Evolutionary conservation across 805 yeast genomes (phyloP).

Genomic region (Starmerella cellae): DNA sequence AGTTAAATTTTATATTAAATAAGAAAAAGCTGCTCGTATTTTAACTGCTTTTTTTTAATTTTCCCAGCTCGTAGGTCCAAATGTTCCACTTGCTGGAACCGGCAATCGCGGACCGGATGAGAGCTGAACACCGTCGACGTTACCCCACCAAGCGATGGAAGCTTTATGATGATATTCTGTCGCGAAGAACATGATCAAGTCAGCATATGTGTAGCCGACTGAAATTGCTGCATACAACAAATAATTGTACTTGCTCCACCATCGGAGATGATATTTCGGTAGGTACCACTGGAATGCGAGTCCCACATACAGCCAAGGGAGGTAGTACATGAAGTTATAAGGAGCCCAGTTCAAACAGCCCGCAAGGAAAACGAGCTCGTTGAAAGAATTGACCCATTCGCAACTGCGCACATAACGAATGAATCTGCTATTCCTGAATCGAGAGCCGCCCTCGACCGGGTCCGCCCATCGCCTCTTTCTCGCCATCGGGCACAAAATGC

Average conservation of each 20-base stretch:
- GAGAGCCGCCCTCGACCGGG: slow-evolving; percentile 4
- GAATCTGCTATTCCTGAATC: slow-evolving; percentile 13
- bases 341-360: slow-evolving; percentile 31
- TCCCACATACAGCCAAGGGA: slow-evolving; percentile 20
- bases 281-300: slow-evolving; percentile 35
- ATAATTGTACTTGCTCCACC: slow-evolving; percentile 44
- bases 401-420: slow-evolving; percentile 29
- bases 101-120: not conserved
- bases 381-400: slow-evolving; percentile 8
- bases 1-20: too few species aligned
- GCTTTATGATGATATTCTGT: slow-evolving; percentile 33
- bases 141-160: slow-evolving; percentile 54
- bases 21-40: too few species aligned
- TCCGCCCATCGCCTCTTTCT: slow-evolving; percentile 7
- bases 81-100: not conserved
- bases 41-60: too few species aligned
- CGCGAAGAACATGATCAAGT: slow-evolving; percentile 44
- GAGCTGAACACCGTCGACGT: slow-evolving; percentile 18
- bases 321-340: slow-evolving; percentile 31
- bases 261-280: slow-evolving; percentile 35
- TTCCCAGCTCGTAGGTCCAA: not conserved
- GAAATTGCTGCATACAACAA: slow-evolving; percentile 44
- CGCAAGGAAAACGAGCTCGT: slow-evolving; percentile 15
- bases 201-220: slow-evolving; percentile 53
- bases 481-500: slow-evolving; percentile 7